Evolutionary conservation across 192 early-diverging fungal species (phyloP), one percentile per base, ranked within the genome.

Genomic region (Coemansia sp.): DNA sequence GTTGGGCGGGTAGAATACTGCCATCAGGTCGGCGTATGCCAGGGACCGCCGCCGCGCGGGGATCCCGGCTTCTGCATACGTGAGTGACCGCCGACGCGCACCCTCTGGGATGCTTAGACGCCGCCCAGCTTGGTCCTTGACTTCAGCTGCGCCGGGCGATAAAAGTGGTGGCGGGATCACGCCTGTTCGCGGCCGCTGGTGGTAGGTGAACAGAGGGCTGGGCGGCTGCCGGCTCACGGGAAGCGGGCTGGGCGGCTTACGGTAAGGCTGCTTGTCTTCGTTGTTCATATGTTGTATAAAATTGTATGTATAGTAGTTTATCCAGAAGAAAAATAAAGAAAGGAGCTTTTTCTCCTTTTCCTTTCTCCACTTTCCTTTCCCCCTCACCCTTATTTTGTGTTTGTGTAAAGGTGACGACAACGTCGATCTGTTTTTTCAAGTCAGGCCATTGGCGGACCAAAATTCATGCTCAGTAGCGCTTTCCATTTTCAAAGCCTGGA

Each of bases 1-100:
- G 74, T 67, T 74, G 11, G 82, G 77, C 68, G 82, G 82, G 43
- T 84, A 84, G 42, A 84, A 84, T 41, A 84, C 82, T 0, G 82
- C 82, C 82, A 84, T 84, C 41, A 84, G 74, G 49, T 84, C 82
- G 0, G 77, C 61, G 47, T 79, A 71, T 27, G 79, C 79, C 59
- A 82, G 74, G 10, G 75, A 77, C 46, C 74, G 74, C n/a, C 79
- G 74, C 38, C 79, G 36, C 15, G 36, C 78, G 12, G 66, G 24
- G 38, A 62, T 40, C 20, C 65, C 71, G 10, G 70, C 66, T 42
- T 83, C 80, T 11, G 69, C 76, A 22, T 72, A 77, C 12, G 72
- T 78, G 18, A 59, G 62, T 20, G 80, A 78, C 63, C 29, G 52
- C 18, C 76, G 72, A 22, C 72, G 55, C 2, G 24, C 44, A 10